Percentiles rank a stretch among this genome's conserved stretches.
These are phyloP conservation scores for Salvia rosmarinus DNA, from an alignment of 257 asterid genomes.

Conservation along the genomic window DNA sequence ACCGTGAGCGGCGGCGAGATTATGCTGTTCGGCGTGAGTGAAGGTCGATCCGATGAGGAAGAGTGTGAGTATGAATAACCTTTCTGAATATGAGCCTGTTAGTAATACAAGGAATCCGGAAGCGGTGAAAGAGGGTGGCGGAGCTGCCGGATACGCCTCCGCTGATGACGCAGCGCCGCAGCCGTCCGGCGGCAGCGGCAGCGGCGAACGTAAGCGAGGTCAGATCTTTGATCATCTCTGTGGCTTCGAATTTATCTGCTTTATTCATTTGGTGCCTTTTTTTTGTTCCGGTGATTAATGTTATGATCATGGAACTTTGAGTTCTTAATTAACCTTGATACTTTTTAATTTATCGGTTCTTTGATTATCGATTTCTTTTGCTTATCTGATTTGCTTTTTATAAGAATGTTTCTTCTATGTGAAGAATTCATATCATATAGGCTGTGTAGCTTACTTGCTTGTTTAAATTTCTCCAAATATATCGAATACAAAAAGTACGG, in stretches of 20 bases:
- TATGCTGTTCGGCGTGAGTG: conserved; percentile 77
- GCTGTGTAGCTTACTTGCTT: neutral
- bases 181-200: conserved; percentile 38
- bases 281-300: conserved; percentile 3
- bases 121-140: conserved; percentile 41
- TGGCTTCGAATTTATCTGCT: no score
- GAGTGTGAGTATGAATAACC: conserved; percentile 78
- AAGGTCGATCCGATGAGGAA: conserved; percentile 84
- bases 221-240: conserved; percentile 41
- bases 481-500: neutral
- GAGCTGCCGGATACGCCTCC: conserved; percentile 59
- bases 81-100: conserved; percentile 61
- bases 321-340: neutral
- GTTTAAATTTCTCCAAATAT: neutral
- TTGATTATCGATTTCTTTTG: neutral
- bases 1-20: conserved; percentile 46
- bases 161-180: conserved; percentile 69
- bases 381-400: conserved; percentile 3
- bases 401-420: no score
- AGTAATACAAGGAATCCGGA: conserved; percentile 30
- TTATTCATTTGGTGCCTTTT: neutral
- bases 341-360: neutral
- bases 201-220: conserved; percentile 89
- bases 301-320: neutral
- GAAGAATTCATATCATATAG: neutral